Evolutionary conservation across 495 filamentous ascomycete species (phyloP).

Genomic region (Saxophila tyrrhenica): DNA sequence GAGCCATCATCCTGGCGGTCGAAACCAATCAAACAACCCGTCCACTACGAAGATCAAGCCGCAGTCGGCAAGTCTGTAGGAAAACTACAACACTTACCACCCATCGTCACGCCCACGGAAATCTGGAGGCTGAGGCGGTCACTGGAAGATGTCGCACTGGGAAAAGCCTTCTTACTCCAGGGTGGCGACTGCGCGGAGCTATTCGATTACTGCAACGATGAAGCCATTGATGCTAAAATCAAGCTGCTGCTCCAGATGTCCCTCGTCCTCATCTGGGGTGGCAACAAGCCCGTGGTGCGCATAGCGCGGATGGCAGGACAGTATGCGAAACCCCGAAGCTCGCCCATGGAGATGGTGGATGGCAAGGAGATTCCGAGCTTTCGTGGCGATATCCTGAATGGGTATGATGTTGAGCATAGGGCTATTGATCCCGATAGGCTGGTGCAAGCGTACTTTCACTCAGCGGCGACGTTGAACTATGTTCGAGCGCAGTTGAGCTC

Average conservation of each 20-base stretch:
- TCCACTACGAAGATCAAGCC: slow-evolving; percentile 59
- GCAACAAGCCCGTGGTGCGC: slow-evolving; percentile 84
- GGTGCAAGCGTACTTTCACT: slow-evolving; percentile 91
- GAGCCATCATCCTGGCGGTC: slow-evolving; percentile 59
- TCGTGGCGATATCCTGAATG: slow-evolving; percentile 91
- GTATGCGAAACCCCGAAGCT: slow-evolving; percentile 90
- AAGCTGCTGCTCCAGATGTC: slow-evolving; percentile 95
- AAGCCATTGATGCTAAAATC: slow-evolving; percentile 85
- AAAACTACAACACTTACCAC: slow-evolving; percentile 69
- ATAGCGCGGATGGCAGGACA: slow-evolving; percentile 95
- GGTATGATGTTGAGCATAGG: slow-evolving; percentile 59
- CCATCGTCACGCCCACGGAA: slow-evolving; percentile 78
- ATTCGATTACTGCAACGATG: slow-evolving; percentile 87
- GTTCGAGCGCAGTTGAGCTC: slow-evolving; percentile 71
- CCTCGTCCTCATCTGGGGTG: slow-evolving; percentile 77
- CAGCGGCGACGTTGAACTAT: slow-evolving; percentile 85
- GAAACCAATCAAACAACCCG: slow-evolving; percentile 86
- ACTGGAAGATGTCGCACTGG: slow-evolving; percentile 75
- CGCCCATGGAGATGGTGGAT: slow-evolving; percentile 69
- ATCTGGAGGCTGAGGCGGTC: slow-evolving; percentile 66
- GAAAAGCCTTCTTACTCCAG: slow-evolving; percentile 89
- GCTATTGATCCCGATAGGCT: slow-evolving; percentile 70
- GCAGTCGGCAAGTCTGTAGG: slow-evolving; percentile 51
- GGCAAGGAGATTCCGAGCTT: slow-evolving; percentile 79
- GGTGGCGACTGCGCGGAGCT: slow-evolving; percentile 95